Evolutionary conservation across 345 rosid genomes (phyloP).

Genomic region (Populus pruinosa): DNA sequence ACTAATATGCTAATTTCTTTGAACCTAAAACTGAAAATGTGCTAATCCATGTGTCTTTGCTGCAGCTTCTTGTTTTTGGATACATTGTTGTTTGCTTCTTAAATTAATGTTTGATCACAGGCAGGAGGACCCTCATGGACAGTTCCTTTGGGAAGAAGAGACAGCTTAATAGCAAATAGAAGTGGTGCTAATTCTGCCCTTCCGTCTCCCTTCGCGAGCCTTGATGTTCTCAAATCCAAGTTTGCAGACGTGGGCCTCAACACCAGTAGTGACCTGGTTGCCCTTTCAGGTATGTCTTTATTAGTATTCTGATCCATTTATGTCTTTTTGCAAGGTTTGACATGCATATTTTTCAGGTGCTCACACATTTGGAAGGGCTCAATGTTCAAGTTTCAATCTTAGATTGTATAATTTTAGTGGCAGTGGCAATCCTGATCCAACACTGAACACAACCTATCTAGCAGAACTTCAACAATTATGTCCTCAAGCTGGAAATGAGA

Average conservation of each 20-base stretch:
- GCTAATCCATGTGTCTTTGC: no score
- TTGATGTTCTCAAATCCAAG: conserved; percentile 3
- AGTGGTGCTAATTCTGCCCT: conserved; percentile 12
- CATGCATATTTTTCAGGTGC: conserved; percentile 36
- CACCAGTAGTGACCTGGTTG: conserved; percentile 22
- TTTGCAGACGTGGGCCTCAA: conserved; percentile 24
- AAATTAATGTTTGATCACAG: conserved; percentile 9
- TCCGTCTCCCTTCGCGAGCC: conserved; percentile 11
- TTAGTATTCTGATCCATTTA: no score
- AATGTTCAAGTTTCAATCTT: conserved; percentile 27
- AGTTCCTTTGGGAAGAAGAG: conserved; percentile 32
- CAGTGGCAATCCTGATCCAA: conserved; percentile 45
- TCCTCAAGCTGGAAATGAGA: conserved; percentile 42
- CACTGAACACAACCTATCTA: conserved; percentile 43
- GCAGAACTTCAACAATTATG: conserved; percentile 40
- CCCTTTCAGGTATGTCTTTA: conserved; percentile 15
- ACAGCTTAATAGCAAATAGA: conserved; percentile 28
- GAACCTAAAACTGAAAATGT: no score
- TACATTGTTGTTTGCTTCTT: background rate
- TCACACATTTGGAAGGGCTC: conserved; percentile 63
- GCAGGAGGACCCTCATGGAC: conserved; percentile 37
- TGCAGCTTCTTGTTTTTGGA: no score
- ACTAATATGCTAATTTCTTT: no score
- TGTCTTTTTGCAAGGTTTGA: background rate
- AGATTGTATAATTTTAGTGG: conserved; percentile 49